Base-by-base conservation (phyloP, 2,329 filamentous ascomycete genomes). In the Epicoccum nigrum region DNA sequence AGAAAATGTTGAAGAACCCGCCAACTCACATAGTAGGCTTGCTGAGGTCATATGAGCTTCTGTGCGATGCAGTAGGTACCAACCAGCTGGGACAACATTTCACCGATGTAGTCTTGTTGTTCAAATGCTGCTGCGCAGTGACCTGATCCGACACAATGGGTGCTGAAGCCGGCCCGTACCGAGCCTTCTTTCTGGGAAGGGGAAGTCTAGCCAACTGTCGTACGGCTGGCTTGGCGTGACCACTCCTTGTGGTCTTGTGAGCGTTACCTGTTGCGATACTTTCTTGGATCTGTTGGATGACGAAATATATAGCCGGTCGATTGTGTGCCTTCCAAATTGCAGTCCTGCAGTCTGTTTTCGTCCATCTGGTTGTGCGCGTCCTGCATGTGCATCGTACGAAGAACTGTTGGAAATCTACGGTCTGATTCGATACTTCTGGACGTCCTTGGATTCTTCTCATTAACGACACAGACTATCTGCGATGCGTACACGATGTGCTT, bases 91-190 rank as follows among this genome's bases (percentile, higher is more conserved):
- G 49, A 42, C 38, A 4, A 19, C 7, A 47, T 47, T 37, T 51
- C 43, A 43, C 43, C 43, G 43, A 43, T 21, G 49, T 43, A 47
- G 27, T 32, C 12, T 47, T 32, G 21, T 39, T 44, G 21, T 39
- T 44, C 28, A 30, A 30, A 11, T 11, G 28, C n/a, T 11, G 28
- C n/a, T 32, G 48, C 40, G 38, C 37, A 32, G 48, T 35, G 23
- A 33, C 30, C 16, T 13, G 40, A 44, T 45, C 50, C 44, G 50
- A 53, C 34, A 45, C 44, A 47, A 53, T 45, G 50, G 50, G 50
- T 44, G 44, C 44, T 48, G 50, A 48, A 27, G 30, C 40, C 51
- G 51, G 51, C 33, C 51, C 51, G 51, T 34, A 45, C 51, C 45
- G 51, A 48, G 51, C 51, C 45, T 37, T 25, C 34, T 27, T 17